These are phyloP conservation scores for Orbilia oligospora DNA, from an alignment of 2,329 filamentous ascomycete genomes.

Conservation along the genomic window DNA sequence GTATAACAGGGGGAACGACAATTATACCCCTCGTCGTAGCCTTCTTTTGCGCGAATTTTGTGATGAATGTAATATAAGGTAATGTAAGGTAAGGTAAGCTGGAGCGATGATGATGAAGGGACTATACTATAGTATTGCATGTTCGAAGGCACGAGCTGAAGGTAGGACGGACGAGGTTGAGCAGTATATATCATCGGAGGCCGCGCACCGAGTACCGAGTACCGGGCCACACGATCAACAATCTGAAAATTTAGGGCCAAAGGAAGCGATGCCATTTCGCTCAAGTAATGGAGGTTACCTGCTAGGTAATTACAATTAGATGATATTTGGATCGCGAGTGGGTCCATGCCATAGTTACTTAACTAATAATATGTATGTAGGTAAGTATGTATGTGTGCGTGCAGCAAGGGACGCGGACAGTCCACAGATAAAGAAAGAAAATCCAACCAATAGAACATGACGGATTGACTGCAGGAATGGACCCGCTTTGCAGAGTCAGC, in stretches of 20 bases:
- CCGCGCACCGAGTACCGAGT: constrained; percentile 42
- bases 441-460: constrained; percentile 17
- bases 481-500: constrained; percentile 12
- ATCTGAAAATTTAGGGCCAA: constrained; percentile 15
- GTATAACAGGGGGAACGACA: constrained; percentile 15
- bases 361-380: too few relatives aligned
- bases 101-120: too few relatives aligned
- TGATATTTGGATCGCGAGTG: constrained; percentile 21
- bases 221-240: constrained; percentile 6
- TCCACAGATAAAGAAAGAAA: constrained; percentile 45
- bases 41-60: not conserved
- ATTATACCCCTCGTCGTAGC: constrained; percentile 15
- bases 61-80: not conserved
- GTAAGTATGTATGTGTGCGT: too few relatives aligned
- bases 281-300: constrained; percentile 1
- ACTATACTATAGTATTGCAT: too few relatives aligned
- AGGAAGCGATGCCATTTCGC: constrained; percentile 15
- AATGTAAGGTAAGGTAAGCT: not conserved
- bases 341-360: not conserved
- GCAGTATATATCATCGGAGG: constrained; percentile 42
- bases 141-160: too few relatives aligned
- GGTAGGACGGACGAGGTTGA: not conserved
- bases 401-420: constrained; percentile 57
- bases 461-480: constrained; percentile 39
- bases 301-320: not conserved